Evolutionary conservation across 305 asterid species (phyloP).

Genomic region (Rubia balearica): DNA sequence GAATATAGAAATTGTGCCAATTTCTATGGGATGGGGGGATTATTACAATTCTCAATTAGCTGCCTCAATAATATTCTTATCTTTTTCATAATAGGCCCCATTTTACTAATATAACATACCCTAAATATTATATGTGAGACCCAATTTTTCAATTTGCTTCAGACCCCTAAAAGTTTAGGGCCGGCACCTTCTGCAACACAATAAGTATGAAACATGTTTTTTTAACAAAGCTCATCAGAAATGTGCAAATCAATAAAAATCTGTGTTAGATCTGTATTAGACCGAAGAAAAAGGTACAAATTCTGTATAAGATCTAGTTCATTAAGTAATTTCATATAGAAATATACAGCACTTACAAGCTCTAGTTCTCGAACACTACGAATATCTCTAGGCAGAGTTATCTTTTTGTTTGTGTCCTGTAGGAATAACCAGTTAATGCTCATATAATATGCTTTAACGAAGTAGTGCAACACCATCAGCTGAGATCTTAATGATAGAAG

Average conservation of each 20-base stretch:
- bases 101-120: too few relatives aligned
- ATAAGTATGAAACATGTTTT: neutral
- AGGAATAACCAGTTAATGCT: conserved; percentile 24
- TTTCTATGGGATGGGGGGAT: too few relatives aligned
- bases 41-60: too few relatives aligned
- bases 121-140: too few relatives aligned
- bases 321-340: conserved; percentile 6
- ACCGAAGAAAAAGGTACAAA: neutral
- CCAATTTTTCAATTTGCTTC: too few relatives aligned
- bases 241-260: neutral
- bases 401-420: conserved; percentile 87
- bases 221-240: neutral
- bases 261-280: neutral
- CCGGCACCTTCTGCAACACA: neutral
- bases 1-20: too few relatives aligned
- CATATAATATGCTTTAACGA: conserved; percentile 6
- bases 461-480: neutral
- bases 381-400: conserved; percentile 78
- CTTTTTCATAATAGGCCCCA: too few relatives aligned
- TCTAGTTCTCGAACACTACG: conserved; percentile 84
- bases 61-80: too few relatives aligned
- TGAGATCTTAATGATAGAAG: neutral
- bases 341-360: conserved; percentile 54
- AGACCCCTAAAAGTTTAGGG: too few relatives aligned
- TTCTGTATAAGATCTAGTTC: conserved; percentile 9